Percentiles rank a stretch among this genome's conserved stretches.
phyloP scores from a whole-genome alignment of 2,329 filamentous ascomycete genomes.

The Nothophoma quercina region DNA sequence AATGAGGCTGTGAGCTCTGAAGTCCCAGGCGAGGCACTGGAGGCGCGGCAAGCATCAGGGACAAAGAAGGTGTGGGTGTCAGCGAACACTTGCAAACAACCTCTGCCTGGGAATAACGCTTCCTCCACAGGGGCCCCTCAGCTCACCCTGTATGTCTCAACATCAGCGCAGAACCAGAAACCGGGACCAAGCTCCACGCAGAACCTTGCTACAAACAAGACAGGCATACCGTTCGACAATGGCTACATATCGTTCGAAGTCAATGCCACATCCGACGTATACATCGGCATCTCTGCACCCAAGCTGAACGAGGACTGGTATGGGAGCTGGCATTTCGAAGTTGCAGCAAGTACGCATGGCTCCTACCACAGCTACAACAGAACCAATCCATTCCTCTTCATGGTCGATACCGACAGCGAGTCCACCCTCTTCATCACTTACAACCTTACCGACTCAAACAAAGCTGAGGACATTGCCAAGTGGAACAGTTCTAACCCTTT shows the following conservation, averaged over 20 bases:
- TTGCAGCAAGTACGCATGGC: slow-evolving; percentile 82
- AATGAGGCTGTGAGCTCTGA: slow-evolving; percentile 14
- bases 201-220: slow-evolving; percentile 53
- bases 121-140: slow-evolving; percentile 64
- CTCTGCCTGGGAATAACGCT: slow-evolving; percentile 61
- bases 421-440: slow-evolving; percentile 81
- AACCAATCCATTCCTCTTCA: slow-evolving; percentile 68
- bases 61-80: slow-evolving; percentile 75
- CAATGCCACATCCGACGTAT: slow-evolving; percentile 71
- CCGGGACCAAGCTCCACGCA: slow-evolving; percentile 68
- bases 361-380: slow-evolving; percentile 74
- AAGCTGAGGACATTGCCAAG: slow-evolving; percentile 58
- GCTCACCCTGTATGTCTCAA: slow-evolving; percentile 79
- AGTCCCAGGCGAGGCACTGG: slow-evolving; percentile 17
- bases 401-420: slow-evolving; percentile 84
- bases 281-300: slow-evolving; percentile 77
- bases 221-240: slow-evolving; percentile 62
- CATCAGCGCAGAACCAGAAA: slow-evolving; percentile 65
- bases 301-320: slow-evolving; percentile 64
- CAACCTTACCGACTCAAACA: slow-evolving; percentile 67
- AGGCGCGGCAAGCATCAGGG: slow-evolving; percentile 37
- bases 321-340: slow-evolving; percentile 78
- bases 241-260: slow-evolving; percentile 74
- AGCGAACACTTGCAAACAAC: slow-evolving; percentile 85
- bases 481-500: slow-evolving; percentile 68